phyloP scores from a whole-genome alignment of 1,284 basidiomycete genomes.

The Neonothopanus nambi region DNA sequence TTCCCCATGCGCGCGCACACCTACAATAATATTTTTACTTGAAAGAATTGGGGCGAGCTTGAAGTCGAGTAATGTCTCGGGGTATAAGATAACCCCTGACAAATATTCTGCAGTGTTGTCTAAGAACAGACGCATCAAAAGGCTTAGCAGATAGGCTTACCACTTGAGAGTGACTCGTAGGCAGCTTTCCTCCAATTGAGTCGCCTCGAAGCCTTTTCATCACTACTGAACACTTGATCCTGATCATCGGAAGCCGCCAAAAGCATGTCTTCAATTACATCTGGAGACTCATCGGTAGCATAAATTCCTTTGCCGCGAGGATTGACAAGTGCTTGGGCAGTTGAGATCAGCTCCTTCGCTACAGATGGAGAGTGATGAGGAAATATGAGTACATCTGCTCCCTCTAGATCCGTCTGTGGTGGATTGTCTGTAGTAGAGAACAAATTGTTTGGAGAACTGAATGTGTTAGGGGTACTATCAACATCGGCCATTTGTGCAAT shows the following conservation, averaged over 20 bases:
- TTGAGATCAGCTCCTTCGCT: conserved; percentile 42
- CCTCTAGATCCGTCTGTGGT: conserved; percentile 4
- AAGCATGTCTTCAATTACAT: conserved; percentile 42
- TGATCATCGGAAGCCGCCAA: conserved; percentile 34
- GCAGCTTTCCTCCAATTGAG: conserved; percentile 43
- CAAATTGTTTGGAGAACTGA: conserved; percentile 24
- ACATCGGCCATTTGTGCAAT: too few relatives aligned
- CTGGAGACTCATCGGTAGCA: conserved; percentile 53
- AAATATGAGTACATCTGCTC: conserved; percentile 32
- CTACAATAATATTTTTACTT: conserved; percentile 47
- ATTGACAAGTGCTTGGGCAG: conserved; percentile 43
- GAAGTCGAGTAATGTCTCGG: conserved; percentile 50
- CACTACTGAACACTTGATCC: conserved; percentile 33
- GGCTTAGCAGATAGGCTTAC: conserved; percentile 25
- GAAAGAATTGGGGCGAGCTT: conserved; percentile 42
- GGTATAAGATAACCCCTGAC: conserved; percentile 50
- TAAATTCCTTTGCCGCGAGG: conserved; percentile 53
- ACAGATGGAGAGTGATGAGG: conserved; percentile 42
- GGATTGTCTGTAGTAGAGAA: conserved; percentile 25
- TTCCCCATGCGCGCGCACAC: conserved; percentile 52
- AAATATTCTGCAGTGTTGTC: conserved; percentile 39
- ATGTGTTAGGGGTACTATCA: conserved; percentile 19
- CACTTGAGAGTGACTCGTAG: conserved; percentile 42
- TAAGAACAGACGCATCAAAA: neutral
- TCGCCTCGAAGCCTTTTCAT: conserved; percentile 36